Conservation (phyloP, 140 eudicot species). For the Bidens hawaiensis region DNA sequence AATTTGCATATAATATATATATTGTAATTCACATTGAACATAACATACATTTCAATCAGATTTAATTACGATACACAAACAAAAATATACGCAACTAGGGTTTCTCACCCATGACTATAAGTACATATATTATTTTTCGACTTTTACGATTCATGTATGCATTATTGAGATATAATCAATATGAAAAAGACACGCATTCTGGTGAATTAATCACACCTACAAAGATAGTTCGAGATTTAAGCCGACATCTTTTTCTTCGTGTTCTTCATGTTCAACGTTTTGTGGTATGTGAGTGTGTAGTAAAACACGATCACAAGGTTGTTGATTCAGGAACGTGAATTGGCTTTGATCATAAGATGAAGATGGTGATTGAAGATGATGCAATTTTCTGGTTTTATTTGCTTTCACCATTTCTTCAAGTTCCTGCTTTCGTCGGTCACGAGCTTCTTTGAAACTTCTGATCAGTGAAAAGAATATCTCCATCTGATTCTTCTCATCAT, state of each 20-base stretch:
- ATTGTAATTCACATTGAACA: no score
- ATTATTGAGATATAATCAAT: no score
- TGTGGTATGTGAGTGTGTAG: not conserved
- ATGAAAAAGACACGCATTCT: no score
- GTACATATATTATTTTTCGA: no score
- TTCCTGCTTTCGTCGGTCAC: slow-evolving; percentile 17
- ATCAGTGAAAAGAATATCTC: slow-evolving; percentile 40
- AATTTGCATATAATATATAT: no score
- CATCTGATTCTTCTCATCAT: slow-evolving; percentile 44
- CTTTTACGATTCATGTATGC: no score
- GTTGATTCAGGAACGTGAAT: not conserved
- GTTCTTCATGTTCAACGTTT: not conserved
- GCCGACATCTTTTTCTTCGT: not conserved
- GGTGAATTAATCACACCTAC: no score
- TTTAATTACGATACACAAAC: no score
- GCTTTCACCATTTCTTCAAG: not conserved
- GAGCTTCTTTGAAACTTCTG: slow-evolving; percentile 29
- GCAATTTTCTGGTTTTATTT: slow-evolving; percentile 19
- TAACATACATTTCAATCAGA: no score
- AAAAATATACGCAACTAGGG: no score
- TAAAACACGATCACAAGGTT: not conserved
- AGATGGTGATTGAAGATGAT: slow-evolving; percentile 21
- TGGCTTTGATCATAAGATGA: not conserved
- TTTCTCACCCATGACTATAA: no score
- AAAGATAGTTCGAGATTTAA: slow-evolving; percentile 23